Base-by-base conservation (phyloP, 176 grass and related monocot genomes). In the Musa beccarii region DNA sequence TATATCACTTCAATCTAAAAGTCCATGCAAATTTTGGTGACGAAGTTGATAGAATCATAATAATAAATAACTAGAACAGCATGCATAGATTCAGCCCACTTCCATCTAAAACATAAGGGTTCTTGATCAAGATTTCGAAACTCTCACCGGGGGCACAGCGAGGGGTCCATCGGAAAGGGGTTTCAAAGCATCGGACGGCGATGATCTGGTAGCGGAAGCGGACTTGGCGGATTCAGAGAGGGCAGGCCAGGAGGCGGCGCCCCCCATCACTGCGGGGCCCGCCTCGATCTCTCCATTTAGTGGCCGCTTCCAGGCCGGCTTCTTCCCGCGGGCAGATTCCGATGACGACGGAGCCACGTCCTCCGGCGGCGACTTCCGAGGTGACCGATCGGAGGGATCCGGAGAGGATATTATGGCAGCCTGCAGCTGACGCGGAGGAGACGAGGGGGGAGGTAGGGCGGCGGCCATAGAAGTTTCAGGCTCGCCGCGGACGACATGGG, bases 211-310 rank as follows among this genome's bases (percentile, higher is more conserved):
- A 3, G 12, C 10, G 49, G 90, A 43, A 3, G n/a, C 10, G 49
- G 75, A 1, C 59, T 77, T 78, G 53, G 78, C 57, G 54, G 82
- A 71, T n/a, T 84, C 88, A 2, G 94, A 87, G 26, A 98, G 82
- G 72, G 94, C 90, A 43, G 94, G 94, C 94, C 94, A 98, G 59
- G 90, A 82, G 2, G 87, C 84, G 6, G 85, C 66, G 50, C 87
- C 87, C 24, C 88, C 91, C 70, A 88, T 89, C 23, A 89, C 94
- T 57, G 85, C 90, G 2, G 79, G 80, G n/a, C 79, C 77, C 66
- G 80, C 68, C 56, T 82, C 81, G 16, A 76, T 74, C 53, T 73
- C 55, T 9, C 25, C 86, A 26, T 53, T 78, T 71, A 75, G 13
- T 22, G 84, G 82, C 77, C 71, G 71, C 71, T 86, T 84, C 91